Base-by-base conservation (phyloP, 2,329 filamentous ascomycete genomes). In the Aspergillus versicolor region DNA sequence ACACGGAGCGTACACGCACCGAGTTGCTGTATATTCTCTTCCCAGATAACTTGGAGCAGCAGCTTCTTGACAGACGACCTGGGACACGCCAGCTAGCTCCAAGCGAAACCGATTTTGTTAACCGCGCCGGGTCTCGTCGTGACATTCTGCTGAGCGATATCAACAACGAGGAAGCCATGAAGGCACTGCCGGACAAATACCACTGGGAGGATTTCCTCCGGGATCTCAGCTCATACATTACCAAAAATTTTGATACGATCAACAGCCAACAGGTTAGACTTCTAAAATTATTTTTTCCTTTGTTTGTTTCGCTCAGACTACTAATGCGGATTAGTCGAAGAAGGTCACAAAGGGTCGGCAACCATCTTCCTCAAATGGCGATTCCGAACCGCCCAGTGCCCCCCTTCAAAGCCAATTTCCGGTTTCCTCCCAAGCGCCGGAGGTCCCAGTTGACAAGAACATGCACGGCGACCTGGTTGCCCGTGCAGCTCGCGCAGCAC, bases 201-300 rank as follows among this genome's bases (percentile, higher is more conserved):
- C 79, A 81, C 30, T 88, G 86, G 86, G 81, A 82, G 50, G 83
- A 86, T 57, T 88, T 88, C 57, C 73, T 87, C 15, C 78, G 80
- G 21, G 82, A 85, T 59, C 78, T 88, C 15, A 82, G 80, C 46
- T 75, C 75, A 12, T 84, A 85, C 68, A 78, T 88, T 47, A 80
- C 77, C 52, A 84, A 85, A 65, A 82, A 83, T 55, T 81, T 84
- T 56, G 83, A 84, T 55, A 69, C 76, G 12, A 77, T 82, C 47
- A 75, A 78, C 53, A 74, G 74, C n/a, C 78, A 76, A 60, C 77
- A 75, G 66, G 77, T 81, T 57, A 73, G 67, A 48, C 30, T 17
- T 8, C 24, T 37, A 8, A 30, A 4, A 48, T 43, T 9, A 4
- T 40, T n/a, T 42, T 42, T n/a, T 42, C 6, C 7, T 24, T 30